These are phyloP conservation scores for Pythium periplocum DNA, from an alignment of 352 stramenopile genomes.

Conservation along the genomic window DNA sequence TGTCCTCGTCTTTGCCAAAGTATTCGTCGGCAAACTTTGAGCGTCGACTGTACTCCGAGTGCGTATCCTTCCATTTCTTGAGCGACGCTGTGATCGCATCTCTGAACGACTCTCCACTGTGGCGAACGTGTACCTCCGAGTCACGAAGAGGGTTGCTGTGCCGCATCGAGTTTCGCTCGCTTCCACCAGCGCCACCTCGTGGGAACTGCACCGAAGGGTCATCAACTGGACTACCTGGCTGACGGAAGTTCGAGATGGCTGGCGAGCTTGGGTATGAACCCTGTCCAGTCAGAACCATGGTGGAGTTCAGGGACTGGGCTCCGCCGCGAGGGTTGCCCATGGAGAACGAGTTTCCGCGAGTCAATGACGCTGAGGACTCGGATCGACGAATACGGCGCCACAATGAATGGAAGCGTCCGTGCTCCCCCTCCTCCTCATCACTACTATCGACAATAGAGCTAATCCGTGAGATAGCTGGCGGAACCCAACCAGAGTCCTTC, in stretches of 20 bases:
- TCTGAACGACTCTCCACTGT: slow-evolving; percentile 41
- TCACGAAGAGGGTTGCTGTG: slow-evolving; percentile 5
- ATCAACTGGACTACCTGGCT: slow-evolving; percentile 15
- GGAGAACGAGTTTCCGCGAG: slow-evolving; percentile 63
- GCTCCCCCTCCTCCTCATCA: slow-evolving; percentile 51
- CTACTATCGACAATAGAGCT: slow-evolving; percentile 52
- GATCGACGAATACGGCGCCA: slow-evolving; percentile 55
- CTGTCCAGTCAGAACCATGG: slow-evolving; percentile 36
- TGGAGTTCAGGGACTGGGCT: slow-evolving; percentile 30
- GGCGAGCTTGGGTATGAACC: slow-evolving; percentile 64
- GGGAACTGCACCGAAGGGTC: background rate
- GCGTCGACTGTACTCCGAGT: slow-evolving; percentile 59
- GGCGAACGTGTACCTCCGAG: slow-evolving; percentile 13
- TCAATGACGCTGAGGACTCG: slow-evolving; percentile 46
- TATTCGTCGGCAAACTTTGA: slow-evolving; percentile 78
- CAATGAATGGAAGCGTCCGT: slow-evolving; percentile 55
- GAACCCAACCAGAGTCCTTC: slow-evolving; percentile 42
- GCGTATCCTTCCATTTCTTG: slow-evolving; percentile 70
- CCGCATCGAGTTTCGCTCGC: slow-evolving; percentile 6
- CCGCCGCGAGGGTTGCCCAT: slow-evolving; percentile 20
- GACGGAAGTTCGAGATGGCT: slow-evolving; percentile 46
- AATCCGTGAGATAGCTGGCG: slow-evolving; percentile 27
- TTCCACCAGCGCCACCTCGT: slow-evolving; percentile 4
- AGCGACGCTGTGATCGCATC: slow-evolving; percentile 49
- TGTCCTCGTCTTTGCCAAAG: slow-evolving; percentile 55